These are phyloP conservation scores for Eurotiales sp. DNA, from an alignment of 2,329 filamentous ascomycete species.

Conservation along the genomic window DNA sequence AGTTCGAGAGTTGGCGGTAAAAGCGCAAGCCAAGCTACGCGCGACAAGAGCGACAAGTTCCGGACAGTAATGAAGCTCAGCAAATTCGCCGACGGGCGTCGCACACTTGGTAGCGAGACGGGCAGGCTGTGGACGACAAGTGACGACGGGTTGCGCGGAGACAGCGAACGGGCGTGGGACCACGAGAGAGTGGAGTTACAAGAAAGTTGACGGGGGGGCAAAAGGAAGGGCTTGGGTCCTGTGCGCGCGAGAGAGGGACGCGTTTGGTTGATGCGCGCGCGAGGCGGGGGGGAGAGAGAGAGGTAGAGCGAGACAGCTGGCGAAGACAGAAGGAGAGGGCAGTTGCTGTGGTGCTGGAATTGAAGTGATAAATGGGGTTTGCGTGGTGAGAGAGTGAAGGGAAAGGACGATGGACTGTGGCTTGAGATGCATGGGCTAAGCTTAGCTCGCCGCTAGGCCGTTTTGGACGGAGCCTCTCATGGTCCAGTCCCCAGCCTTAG, in stretches of 20 bases:
- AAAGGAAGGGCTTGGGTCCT: not conserved
- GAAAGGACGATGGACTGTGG: conserved; percentile 11
- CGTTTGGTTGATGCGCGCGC: too few species aligned
- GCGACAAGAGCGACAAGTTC: not conserved
- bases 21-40: conserved; percentile 17
- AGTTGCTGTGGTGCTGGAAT: too few species aligned
- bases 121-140: not conserved
- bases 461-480: conserved; percentile 11
- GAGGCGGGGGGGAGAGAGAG: too few species aligned
- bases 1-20: not conserved
- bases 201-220: not conserved
- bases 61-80: not conserved
- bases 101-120: conserved; percentile 9
- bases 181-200: conserved; percentile 14
- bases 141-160: conserved; percentile 8
- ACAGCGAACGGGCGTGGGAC: conserved; percentile 10
- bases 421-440: conserved; percentile 14
- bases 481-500: not conserved
- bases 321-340: not conserved
- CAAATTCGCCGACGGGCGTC: not conserved
- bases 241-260: not conserved
- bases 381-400: too few species aligned
- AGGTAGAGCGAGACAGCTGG: too few species aligned
- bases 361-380: too few species aligned
- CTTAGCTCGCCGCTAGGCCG: conserved; percentile 10